Evolutionary conservation across 202 grass and related monocot species (phyloP).

Genomic region (Setaria italica): DNA sequence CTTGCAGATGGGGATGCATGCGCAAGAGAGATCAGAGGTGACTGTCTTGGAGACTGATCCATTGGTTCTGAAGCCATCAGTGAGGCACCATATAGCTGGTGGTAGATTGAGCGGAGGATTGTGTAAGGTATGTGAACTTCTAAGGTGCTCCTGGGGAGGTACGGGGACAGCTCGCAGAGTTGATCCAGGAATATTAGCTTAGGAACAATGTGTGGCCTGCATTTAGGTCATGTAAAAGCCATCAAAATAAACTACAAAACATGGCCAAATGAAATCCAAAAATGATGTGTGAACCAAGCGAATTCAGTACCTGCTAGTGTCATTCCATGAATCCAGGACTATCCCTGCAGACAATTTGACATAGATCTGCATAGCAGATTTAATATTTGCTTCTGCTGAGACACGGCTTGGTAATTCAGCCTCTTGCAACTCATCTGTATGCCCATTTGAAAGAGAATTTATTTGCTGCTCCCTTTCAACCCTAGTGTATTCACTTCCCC

Average conservation of each 20-base stretch:
- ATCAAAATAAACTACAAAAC: constrained; percentile 33
- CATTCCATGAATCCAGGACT: constrained; percentile 91
- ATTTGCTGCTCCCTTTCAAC: constrained; percentile 78
- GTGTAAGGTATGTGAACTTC: constrained; percentile 95
- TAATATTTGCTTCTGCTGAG: constrained; percentile 92
- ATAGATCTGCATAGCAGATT: constrained; percentile 91
- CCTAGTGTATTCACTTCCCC: constrained; percentile 89
- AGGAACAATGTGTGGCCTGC: constrained; percentile 74
- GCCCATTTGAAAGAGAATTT: constrained; percentile 86
- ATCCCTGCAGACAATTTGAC: constrained; percentile 86
- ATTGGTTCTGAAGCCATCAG: constrained; percentile 56
- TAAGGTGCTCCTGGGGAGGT: constrained; percentile 93
- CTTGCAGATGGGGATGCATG: constrained; percentile 75
- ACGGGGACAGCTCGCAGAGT: constrained; percentile 83
- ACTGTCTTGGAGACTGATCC: constrained; percentile 82
- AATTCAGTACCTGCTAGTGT: constrained; percentile 75
- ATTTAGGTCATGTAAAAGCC: constrained; percentile 41
- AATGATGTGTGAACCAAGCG: neutral
- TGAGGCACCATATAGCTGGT: constrained; percentile 74
- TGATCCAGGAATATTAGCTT: constrained; percentile 97
- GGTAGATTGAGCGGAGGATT: constrained; percentile 87
- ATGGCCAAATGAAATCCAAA: constrained; percentile 9
- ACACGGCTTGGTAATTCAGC: constrained; percentile 72
- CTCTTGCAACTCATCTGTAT: constrained; percentile 66
- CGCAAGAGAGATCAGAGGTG: constrained; percentile 78